Base-by-base conservation (phyloP, 2,329 filamentous ascomycete genomes). In the Fusarium dlaminii region DNA sequence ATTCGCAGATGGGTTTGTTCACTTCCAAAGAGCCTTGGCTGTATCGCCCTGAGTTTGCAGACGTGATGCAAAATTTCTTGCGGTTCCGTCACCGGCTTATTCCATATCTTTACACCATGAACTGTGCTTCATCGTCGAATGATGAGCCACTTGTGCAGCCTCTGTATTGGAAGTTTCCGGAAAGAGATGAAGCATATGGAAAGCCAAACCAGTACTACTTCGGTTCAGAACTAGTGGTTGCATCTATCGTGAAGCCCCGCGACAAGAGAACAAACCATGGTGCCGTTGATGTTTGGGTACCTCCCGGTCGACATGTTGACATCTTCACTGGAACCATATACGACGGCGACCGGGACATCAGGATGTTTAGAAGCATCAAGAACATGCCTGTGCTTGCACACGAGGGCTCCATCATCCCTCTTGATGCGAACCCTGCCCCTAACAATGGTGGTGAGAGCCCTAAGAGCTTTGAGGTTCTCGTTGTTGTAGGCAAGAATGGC, bases 21-120 rank as follows among this genome's bases (percentile, higher is more conserved):
- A 87, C 85, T 39, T 86, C 86, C 43, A 90, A 91, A 75, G 90
- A 92, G 73, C 90, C 90, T 0, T 92, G 90, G 90, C 81, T 83
- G 30, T 90, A 86, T 75, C 84, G 85, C 6, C 74, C 79, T 4
- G 87, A 88, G 54, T 83, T 83, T 12, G 81, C 82, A 36, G 76
- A 80, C 1, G 82, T 86, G 8, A 88, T 91, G 74, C 83, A 84
- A 49, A 76, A 84, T 3, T 88, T 86, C 55, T 78, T 92, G 49
- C 83, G 84, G 9, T 81, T 91, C 29, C 84, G 90, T 0, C 90
- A 92, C 75, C 83, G 87, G 7, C 80, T 92, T 12, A 83, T 92
- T 32, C 90, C 90, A 0, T 92, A 90, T 69, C 80, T 91, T 6
- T 88, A 91, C 79, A 87, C 87, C 0, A 87, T 88, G 83, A 91